Percentiles rank a stretch among this genome's conserved stretches.
Conservation (phyloP, 208 protist species). For the Trypanosoma conorhini region DNA sequence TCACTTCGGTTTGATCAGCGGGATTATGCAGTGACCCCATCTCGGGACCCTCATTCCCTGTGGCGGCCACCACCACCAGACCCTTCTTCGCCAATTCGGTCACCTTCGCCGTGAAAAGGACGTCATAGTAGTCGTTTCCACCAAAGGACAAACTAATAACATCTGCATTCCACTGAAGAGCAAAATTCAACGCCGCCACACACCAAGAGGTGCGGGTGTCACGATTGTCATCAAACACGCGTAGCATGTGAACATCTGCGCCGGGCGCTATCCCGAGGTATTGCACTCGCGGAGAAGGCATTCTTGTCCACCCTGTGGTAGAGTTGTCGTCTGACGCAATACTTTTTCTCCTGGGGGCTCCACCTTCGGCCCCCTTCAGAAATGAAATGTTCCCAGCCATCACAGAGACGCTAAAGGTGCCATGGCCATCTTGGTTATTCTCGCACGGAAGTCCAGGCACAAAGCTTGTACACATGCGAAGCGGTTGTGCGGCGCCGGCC, state of each 20-base stretch:
- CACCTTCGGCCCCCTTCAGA: neutral
- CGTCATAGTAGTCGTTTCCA: slow-evolving; percentile 95
- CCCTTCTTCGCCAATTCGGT: slow-evolving; percentile 78
- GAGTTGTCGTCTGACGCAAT: neutral
- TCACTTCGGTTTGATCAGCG: slow-evolving; percentile 94
- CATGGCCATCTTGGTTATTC: slow-evolving; percentile 93
- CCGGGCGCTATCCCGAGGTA: slow-evolving; percentile 93
- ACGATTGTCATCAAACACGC: slow-evolving; percentile 93
- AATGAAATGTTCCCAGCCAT: slow-evolving; percentile 66
- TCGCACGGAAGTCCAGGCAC: slow-evolving; percentile 55
- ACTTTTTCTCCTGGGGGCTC: neutral
- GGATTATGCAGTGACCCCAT: slow-evolving; percentile 97
- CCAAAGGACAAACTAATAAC: slow-evolving; percentile 98
- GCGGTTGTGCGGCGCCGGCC: neutral
- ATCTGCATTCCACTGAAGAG: slow-evolving; percentile 47
- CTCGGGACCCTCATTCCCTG: slow-evolving; percentile 96
- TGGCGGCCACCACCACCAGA: slow-evolving; percentile 95
- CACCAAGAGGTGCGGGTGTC: slow-evolving; percentile 94
- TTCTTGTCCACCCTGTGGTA: neutral
- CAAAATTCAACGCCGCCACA: slow-evolving; percentile 88
- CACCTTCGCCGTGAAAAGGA: slow-evolving; percentile 90
- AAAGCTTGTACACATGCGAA: slow-evolving; percentile 49
- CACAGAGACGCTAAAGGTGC: slow-evolving; percentile 96
- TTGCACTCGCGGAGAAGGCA: slow-evolving; percentile 13
- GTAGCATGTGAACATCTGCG: slow-evolving; percentile 88